Conservation (phyloP, 257 asterid genomes). For the Jaltomata sinuosa region DNA sequence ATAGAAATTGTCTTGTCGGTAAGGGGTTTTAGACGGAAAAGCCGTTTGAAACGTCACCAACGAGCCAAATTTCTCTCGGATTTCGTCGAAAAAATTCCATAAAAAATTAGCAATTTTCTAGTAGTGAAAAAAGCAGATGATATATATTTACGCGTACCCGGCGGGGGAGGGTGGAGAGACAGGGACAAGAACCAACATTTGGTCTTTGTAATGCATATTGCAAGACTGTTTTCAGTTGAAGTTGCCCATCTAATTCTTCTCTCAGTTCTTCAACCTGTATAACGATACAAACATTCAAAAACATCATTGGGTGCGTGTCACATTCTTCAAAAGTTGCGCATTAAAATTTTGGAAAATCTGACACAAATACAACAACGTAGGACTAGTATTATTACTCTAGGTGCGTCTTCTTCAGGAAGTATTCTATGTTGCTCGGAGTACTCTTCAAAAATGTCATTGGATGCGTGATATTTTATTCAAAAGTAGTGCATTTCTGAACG, state of each 20-base stretch:
- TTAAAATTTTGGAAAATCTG: too few relatives aligned
- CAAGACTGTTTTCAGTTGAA: conserved; percentile 55
- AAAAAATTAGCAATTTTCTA: background rate
- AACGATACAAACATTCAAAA: background rate
- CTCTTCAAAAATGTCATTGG: too few relatives aligned
- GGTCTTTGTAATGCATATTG: conserved; percentile 77
- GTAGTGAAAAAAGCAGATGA: background rate
- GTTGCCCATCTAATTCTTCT: conserved; percentile 58
- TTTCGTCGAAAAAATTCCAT: background rate
- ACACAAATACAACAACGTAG: too few relatives aligned
- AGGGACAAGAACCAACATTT: conserved; percentile 40
- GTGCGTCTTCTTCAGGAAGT: too few relatives aligned
- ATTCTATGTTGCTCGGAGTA: too few relatives aligned
- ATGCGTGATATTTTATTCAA: too few relatives aligned
- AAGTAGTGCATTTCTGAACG: too few relatives aligned
- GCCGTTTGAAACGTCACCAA: background rate
- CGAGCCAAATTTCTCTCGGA: background rate
- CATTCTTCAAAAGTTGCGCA: too few relatives aligned
- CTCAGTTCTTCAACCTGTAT: conserved; percentile 51
- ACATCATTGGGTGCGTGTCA: background rate
- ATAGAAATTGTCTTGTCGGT: background rate
- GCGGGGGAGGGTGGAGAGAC: conserved; percentile 50
- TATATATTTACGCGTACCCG: conserved; percentile 7
- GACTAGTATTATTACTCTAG: too few relatives aligned
- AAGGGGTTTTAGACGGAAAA: background rate